Base-by-base conservation (phyloP, 805 yeast species). In the Starmerella floris region DNA sequence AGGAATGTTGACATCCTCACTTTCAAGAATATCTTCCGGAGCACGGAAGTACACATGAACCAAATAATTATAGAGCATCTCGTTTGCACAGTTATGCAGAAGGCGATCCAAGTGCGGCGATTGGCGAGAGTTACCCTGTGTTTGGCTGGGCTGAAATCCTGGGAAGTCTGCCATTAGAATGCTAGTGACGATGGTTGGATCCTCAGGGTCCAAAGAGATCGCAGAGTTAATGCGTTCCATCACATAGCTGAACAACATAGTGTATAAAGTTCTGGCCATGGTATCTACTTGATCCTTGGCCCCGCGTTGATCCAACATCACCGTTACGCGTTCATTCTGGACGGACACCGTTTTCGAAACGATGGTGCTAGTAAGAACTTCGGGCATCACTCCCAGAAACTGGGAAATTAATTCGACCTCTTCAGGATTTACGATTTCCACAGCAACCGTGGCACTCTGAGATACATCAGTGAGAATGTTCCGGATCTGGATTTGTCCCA, bases 1-100 rank as follows among this genome's bases (percentile, higher is more conserved):
- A n/a, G 75, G 75, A 23, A 74, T 63, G 30, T 64, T 65, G 48
- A 69, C 59, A 16, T 62, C 69, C 43, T 65, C 69, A 34, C 62
- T 45, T 30, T 61, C 65, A 34, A 65, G 58, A 35, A 58, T 51
- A 23, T 65, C 64, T 23, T 59, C 53, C 22, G 65, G 62, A 26
- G 57, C 51, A n/a, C 61, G 63, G 50, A 61, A 65, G 46, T 61
- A 65, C 8, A 58, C 57, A 33, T 53, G 54, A 38, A 62, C 57
- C 48, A 65, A 46, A 49, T 57, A 65, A 46, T 63, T 60, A 51
- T 63, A 63, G 23, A 66, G 51, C 43, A 59, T 53, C 45, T 65
- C 69, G 45, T 64, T 65, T 19, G 69, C 69, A 20, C 66, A 55
- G 43, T 65, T 65, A 53, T 63, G 65, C 22, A 65, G 53, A 10